phyloP scores from a whole-genome alignment of 352 stramenopile species.

The Phytopythium montanum region DNA sequence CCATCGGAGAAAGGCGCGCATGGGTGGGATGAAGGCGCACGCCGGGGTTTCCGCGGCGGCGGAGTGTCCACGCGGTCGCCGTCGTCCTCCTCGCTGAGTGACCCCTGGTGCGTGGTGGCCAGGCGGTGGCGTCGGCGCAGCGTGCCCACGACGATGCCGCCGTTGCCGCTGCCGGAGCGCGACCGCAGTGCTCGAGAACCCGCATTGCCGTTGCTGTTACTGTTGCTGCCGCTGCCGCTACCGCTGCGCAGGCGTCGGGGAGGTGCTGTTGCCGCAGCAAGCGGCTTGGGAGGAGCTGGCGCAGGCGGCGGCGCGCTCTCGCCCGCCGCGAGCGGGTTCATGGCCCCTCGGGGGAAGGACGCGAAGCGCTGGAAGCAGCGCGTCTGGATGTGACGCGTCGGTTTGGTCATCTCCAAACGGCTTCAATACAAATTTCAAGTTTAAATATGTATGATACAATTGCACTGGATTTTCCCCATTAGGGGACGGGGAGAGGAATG shows the following conservation, averaged over 20 bases:
- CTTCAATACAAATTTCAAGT: too few species aligned
- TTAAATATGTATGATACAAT: too few species aligned
- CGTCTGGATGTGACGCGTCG: not conserved
- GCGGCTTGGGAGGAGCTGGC: constrained; percentile 28
- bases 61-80: constrained; percentile 15
- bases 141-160: constrained; percentile 31
- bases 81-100: constrained; percentile 26
- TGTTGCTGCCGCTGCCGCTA: constrained; percentile 50
- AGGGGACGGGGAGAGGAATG: not conserved
- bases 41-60: constrained; percentile 6
- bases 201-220: constrained; percentile 20
- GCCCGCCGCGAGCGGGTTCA: not conserved
- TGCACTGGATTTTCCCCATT: constrained; percentile 1
- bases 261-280: constrained; percentile 24
- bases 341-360: not conserved
- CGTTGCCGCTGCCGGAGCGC: constrained; percentile 26
- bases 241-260: constrained; percentile 47
- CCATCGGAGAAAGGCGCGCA: too few species aligned
- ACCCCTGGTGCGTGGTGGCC: constrained; percentile 18
- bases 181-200: constrained; percentile 14
- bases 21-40: not conserved
- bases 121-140: constrained; percentile 32
- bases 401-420: not conserved
- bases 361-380: too few species aligned
- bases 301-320: constrained; percentile 13